Conservation (phyloP, 352 stramenopile species). For the Globisporangium rhizosaccharum region DNA sequence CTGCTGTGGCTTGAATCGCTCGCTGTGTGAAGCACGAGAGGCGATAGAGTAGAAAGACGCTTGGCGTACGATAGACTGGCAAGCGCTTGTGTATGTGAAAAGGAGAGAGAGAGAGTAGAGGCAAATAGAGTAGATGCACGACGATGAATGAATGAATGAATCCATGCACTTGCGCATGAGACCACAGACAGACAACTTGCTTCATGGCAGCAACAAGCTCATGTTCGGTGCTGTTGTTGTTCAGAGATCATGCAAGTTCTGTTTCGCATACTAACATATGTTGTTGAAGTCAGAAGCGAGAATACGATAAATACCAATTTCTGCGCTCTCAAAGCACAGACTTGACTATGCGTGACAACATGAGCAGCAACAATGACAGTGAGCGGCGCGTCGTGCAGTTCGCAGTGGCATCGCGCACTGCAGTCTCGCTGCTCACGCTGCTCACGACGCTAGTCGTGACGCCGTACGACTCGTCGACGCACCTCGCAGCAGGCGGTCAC, state of each 20-base stretch:
- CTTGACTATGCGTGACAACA: too few relatives aligned
- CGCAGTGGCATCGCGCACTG: constrained; percentile 37
- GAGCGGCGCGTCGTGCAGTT: constrained; percentile 37
- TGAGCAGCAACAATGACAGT: not conserved
- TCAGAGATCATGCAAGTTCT: not conserved
- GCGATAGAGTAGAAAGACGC: constrained; percentile 25
- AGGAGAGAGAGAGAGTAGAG: not conserved
- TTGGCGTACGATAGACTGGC: constrained; percentile 4
- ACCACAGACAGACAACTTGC: not conserved
- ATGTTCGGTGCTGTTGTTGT: not conserved
- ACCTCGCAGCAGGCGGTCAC: constrained; percentile 15
- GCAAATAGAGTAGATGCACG: not conserved
- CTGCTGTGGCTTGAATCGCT: constrained; percentile 49
- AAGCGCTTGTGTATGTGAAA: not conserved
- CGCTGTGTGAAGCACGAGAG: not conserved
- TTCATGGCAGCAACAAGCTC: not conserved
- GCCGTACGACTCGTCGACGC: constrained; percentile 69
- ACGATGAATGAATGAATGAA: not conserved
- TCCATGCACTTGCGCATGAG: not conserved
- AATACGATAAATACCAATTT: too few relatives aligned
- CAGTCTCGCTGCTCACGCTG: constrained; percentile 40
- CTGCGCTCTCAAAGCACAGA: too few relatives aligned
- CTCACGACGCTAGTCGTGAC: constrained; percentile 39
- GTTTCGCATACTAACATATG: not conserved
- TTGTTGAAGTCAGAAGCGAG: too few relatives aligned